These are phyloP conservation scores for Candida chilensis DNA, from an alignment of 805 yeast species.

Conservation along the genomic window DNA sequence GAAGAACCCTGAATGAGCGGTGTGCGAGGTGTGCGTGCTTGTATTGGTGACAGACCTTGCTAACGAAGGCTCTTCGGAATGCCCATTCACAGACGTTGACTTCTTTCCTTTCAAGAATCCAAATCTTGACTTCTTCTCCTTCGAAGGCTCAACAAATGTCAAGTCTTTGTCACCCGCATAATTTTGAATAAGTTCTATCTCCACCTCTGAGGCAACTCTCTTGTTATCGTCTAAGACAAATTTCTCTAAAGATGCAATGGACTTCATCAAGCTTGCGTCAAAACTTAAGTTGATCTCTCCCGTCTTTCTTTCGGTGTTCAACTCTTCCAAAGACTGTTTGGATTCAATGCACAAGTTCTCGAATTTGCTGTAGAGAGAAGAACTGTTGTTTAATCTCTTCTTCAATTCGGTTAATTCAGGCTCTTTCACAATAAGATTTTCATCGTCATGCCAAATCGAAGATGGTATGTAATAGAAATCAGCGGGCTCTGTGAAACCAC, in stretches of 20 bases:
- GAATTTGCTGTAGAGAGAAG: constrained; percentile 23
- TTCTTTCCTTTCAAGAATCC: constrained; percentile 37
- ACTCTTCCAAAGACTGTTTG: constrained; percentile 38
- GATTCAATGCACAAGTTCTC: constrained; percentile 35
- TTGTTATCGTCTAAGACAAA: constrained; percentile 68
- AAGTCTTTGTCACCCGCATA: constrained; percentile 73
- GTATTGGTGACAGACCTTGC: constrained; percentile 4
- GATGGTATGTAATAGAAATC: constrained; percentile 85
- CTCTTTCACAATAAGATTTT: constrained; percentile 51
- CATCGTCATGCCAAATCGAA: constrained; percentile 96
- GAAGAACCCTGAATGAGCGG: constrained; percentile 19
- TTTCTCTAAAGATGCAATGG: constrained; percentile 43
- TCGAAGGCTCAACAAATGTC: constrained; percentile 41
- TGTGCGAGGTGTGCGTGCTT: not conserved
- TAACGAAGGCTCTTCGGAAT: constrained; percentile 10
- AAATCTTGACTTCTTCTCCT: constrained; percentile 46
- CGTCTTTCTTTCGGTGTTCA: constrained; percentile 21
- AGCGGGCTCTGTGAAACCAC: constrained; percentile 73
- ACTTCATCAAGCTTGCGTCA: constrained; percentile 43
- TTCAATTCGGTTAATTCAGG: constrained; percentile 51
- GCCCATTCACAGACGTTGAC: constrained; percentile 6
- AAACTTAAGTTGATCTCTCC: constrained; percentile 32
- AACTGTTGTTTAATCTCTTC: constrained; percentile 32
- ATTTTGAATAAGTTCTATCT: constrained; percentile 81
- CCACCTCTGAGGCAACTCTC: constrained; percentile 74